phyloP scores from a whole-genome alignment of 2,329 filamentous ascomycete species.

The Celoporthe dispersa region DNA sequence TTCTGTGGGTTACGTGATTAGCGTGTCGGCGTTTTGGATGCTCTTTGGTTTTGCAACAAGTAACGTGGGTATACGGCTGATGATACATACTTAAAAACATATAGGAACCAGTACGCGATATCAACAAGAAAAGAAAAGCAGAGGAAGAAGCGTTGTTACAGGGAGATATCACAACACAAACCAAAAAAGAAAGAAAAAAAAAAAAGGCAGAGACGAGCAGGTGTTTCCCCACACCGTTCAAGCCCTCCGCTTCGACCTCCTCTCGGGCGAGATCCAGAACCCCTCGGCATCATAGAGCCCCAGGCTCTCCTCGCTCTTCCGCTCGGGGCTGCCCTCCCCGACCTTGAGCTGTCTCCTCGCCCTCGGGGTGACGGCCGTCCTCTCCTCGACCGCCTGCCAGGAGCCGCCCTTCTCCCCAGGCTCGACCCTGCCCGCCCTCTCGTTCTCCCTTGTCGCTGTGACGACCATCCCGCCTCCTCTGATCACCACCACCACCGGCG shows the following conservation, averaged over 20 bases:
- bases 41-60: not conserved
- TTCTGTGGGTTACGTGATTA: not conserved
- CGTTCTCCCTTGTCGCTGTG: slow-evolving; percentile 22
- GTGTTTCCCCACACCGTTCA: not conserved
- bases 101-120: not conserved
- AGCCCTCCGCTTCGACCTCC: slow-evolving; percentile 25
- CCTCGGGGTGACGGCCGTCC: not conserved
- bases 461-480: not conserved
- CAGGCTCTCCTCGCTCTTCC: slow-evolving; percentile 44
- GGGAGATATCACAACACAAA: too few relatives aligned
- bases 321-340: not conserved
- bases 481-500: slow-evolving; percentile 2
- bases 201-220: not conserved
- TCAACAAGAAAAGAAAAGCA: too few relatives aligned
- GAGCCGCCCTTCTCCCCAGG: slow-evolving; percentile 9
- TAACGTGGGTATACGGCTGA: not conserved
- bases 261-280: slow-evolving; percentile 50
- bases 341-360: not conserved
- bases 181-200: not conserved
- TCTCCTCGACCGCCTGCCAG: not conserved
- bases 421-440: slow-evolving; percentile 13
- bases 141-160: too few relatives aligned
- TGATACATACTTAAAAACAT: not conserved
- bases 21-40: not conserved
- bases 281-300: slow-evolving; percentile 52